phyloP scores from a whole-genome alignment of 1,139 yeast species.

The Suhomyces guaymorum region DNA sequence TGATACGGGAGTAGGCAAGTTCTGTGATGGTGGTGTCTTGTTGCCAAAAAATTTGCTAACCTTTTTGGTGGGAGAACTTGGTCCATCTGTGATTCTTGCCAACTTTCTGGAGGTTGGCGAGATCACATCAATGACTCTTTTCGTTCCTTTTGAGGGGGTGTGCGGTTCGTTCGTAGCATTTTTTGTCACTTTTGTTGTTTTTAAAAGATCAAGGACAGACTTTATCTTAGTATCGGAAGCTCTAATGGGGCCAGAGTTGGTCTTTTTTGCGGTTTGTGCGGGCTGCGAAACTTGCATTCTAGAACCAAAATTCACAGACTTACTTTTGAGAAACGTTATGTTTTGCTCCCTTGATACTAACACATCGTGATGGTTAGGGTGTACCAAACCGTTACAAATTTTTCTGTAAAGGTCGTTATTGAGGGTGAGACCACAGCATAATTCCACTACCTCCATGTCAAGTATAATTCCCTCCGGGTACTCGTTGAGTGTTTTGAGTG shows the following conservation, averaged over 20 bases:
- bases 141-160: slow-evolving; percentile 7
- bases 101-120: slow-evolving; percentile 34
- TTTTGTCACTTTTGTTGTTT: slow-evolving; percentile 6
- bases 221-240: slow-evolving; percentile 1
- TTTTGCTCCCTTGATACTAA: slow-evolving; percentile 50
- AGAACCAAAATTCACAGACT: slow-evolving; percentile 20
- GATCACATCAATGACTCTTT: slow-evolving; percentile 11
- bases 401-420: slow-evolving; percentile 48
- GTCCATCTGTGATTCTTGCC: slow-evolving; percentile 16
- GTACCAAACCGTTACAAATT: slow-evolving; percentile 65
- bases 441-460: slow-evolving; percentile 44
- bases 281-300: background rate
- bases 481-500: slow-evolving; percentile 58
- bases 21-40: slow-evolving; percentile 1
- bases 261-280: slow-evolving; percentile 4
- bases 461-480: slow-evolving; percentile 43
- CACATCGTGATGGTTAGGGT: slow-evolving; percentile 60
- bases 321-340: slow-evolving; percentile 25
- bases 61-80: slow-evolving; percentile 8
- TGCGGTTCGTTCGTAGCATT: slow-evolving; percentile 6
- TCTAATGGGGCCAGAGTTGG: slow-evolving; percentile 2
- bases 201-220: slow-evolving; percentile 16
- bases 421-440: slow-evolving; percentile 64
- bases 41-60: slow-evolving; percentile 24
- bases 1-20: slow-evolving; percentile 13